These are phyloP conservation scores for Apostasia ramifera DNA, from an alignment of 106 monocot genomes.

Conservation along the genomic window DNA sequence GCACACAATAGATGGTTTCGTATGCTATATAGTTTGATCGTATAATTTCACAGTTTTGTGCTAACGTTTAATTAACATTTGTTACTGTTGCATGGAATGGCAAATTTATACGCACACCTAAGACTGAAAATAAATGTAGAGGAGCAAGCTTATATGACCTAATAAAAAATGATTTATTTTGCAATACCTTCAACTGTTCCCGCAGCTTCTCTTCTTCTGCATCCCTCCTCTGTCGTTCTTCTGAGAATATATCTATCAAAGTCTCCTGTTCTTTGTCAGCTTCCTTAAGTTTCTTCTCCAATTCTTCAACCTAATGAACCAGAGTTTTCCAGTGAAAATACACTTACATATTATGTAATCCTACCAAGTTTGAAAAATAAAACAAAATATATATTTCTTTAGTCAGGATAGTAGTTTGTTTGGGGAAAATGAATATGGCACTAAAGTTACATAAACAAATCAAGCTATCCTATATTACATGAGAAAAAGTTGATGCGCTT, in stretches of 20 bases:
- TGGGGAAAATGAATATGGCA: not conserved
- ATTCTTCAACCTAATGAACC: constrained; percentile 24
- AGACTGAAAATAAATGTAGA: too few relatives aligned
- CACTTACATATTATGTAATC: not conserved
- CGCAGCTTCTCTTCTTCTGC: constrained; percentile 49
- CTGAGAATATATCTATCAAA: constrained; percentile 62
- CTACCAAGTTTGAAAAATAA: not conserved
- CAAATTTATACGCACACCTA: too few relatives aligned
- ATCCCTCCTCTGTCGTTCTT: constrained; percentile 62
- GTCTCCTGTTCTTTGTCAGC: constrained; percentile 63
- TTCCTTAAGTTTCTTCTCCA: constrained; percentile 27
- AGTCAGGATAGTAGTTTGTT: not conserved
- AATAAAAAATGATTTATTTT: too few relatives aligned
- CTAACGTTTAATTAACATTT: too few relatives aligned
- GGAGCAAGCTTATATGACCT: too few relatives aligned
- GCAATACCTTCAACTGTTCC: constrained; percentile 41
- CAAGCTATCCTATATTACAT: not conserved
- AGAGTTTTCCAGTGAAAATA: not conserved
- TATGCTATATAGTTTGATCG: too few relatives aligned
- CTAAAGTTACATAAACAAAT: not conserved
- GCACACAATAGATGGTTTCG: too few relatives aligned
- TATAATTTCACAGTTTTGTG: too few relatives aligned
- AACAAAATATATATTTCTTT: not conserved
- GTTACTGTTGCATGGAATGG: too few relatives aligned
- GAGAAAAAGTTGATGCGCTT: not conserved